These are phyloP conservation scores for Ogataea wickerhamii DNA, from an alignment of 805 yeast species.

Conservation along the genomic window DNA sequence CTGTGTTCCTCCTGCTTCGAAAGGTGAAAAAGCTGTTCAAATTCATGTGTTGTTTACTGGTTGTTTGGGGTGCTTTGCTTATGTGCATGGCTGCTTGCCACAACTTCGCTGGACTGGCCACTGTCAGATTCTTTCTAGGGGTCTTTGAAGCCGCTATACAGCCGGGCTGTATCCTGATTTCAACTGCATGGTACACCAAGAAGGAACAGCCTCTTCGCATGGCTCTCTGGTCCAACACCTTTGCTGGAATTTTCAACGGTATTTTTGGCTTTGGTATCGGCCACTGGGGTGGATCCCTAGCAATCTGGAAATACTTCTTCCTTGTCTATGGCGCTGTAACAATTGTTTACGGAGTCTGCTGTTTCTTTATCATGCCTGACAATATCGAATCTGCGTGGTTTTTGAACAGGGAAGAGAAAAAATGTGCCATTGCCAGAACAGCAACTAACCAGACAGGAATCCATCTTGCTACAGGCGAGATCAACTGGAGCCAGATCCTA, in stretches of 20 bases:
- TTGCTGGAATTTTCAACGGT: conserved; percentile 31
- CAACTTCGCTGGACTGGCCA: conserved; percentile 45
- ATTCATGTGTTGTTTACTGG: conserved; percentile 33
- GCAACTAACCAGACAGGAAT: conserved; percentile 36
- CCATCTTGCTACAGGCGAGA: conserved; percentile 35
- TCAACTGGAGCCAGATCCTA: conserved; percentile 27
- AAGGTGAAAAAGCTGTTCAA: conserved; percentile 30
- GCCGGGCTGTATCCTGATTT: conserved; percentile 35
- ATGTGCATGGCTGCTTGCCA: conserved; percentile 45
- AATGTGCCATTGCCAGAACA: conserved; percentile 29
- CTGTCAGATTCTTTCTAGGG: conserved; percentile 50
- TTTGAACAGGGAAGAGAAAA: conserved; percentile 36
- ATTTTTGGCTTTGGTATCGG: conserved; percentile 33
- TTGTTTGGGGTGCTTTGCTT: conserved; percentile 46
- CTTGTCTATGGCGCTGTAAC: conserved; percentile 34
- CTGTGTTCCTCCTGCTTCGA: conserved; percentile 37
- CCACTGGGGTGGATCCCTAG: conserved; percentile 22
- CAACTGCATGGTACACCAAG: conserved; percentile 34
- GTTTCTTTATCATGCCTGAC: conserved; percentile 32
- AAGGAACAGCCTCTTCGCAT: conserved; percentile 32
- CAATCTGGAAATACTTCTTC: conserved; percentile 33
- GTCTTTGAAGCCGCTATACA: conserved; percentile 34
- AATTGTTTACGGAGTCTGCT: conserved; percentile 30
- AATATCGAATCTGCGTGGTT: conserved; percentile 34
- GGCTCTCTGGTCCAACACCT: conserved; percentile 33